phyloP scores from a whole-genome alignment of 768 basidiomycete species.

The Butyriboletus loyo region DNA sequence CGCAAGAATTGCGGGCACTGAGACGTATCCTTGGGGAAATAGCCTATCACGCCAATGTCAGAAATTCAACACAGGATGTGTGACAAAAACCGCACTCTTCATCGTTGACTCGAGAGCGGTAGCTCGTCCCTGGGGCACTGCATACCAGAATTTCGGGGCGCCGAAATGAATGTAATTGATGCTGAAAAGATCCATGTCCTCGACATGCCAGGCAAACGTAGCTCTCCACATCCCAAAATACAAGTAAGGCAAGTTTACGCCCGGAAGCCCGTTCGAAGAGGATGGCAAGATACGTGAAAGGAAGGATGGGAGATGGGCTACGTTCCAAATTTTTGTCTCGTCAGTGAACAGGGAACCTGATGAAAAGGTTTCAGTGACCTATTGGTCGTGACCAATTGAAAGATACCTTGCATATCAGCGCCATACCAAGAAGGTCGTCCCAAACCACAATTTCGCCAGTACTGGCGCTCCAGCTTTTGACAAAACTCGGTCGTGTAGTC shows the following conservation, averaged over 20 bases:
- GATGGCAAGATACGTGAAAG: slow-evolving; percentile 76
- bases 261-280: slow-evolving; percentile 72
- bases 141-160: slow-evolving; percentile 96
- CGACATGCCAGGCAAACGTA: slow-evolving; percentile 98
- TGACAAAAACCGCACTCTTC: slow-evolving; percentile 53
- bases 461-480: slow-evolving; percentile 80
- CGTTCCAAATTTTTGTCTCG: slow-evolving; percentile 85
- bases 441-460: slow-evolving; percentile 88
- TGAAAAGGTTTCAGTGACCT: background rate
- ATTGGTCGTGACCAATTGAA: background rate
- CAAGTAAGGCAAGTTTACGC: slow-evolving; percentile 95
- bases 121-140: slow-evolving; percentile 85
- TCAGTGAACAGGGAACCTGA: slow-evolving; percentile 67
- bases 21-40: slow-evolving; percentile 85
- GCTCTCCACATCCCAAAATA: slow-evolving; percentile 99
- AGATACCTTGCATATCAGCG: slow-evolving; percentile 86
- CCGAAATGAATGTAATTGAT: slow-evolving; percentile 99
- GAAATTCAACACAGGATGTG: background rate
- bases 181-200: slow-evolving; percentile 98
- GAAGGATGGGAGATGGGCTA: slow-evolving; percentile 85
- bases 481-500: slow-evolving; percentile 92
- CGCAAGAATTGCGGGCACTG: slow-evolving; percentile 91
- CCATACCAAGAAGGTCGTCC: slow-evolving; percentile 97
- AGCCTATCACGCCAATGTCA: slow-evolving; percentile 45
- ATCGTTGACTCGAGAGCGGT: slow-evolving; percentile 84